Evolutionary conservation across 257 asterid species (phyloP), one percentile per base, ranked within the genome.

Genomic region (Capsicum chinense): DNA sequence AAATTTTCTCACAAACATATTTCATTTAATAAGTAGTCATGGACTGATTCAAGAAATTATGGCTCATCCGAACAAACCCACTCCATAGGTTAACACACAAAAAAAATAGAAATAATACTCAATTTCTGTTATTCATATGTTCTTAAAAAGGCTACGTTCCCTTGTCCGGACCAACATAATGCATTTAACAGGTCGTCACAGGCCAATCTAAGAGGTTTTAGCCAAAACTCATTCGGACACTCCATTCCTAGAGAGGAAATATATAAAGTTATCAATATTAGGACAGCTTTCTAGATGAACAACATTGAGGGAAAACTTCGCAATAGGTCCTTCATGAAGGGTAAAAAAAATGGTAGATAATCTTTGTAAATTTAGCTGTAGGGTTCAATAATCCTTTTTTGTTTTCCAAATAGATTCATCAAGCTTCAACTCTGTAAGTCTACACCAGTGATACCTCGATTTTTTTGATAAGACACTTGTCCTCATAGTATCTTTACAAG

Each of bases 311-410:
- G 76, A 13, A 37, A 37, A 67, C 76, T 67, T 67, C 14, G 76
- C 7, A 37, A 67, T 67, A 12, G 76, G 76, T 67, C 76, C 76
- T 67, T 67, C 76, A 67, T 37, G 76, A 67, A 37, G 26, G 4
- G 76, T 67, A 52, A 67, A 67, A 67, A 67, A 67, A 6, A 50
- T 67, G 76, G 76, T 35, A 37, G 76, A 67, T 14, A 42, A 37
- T 67, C 76, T 67, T 67, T 37, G 52, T 14, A 67, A 67, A 37
- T 67, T 35, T 67, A 13, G 12, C 47, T 33, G n/a, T 66, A 66
- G 73, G 73, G 73, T 33, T 33, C 47, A 26, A 17, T 66, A 62
- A 66, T 66, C 73, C 73, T 66, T 66, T 35, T 66, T 33, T 13
- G 73, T 66, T 66, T 35, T 66, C 76, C 21, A 37, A 37, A 67